Base-by-base conservation (phyloP, 805 yeast species). In the Kodamaea neixiangensis region DNA sequence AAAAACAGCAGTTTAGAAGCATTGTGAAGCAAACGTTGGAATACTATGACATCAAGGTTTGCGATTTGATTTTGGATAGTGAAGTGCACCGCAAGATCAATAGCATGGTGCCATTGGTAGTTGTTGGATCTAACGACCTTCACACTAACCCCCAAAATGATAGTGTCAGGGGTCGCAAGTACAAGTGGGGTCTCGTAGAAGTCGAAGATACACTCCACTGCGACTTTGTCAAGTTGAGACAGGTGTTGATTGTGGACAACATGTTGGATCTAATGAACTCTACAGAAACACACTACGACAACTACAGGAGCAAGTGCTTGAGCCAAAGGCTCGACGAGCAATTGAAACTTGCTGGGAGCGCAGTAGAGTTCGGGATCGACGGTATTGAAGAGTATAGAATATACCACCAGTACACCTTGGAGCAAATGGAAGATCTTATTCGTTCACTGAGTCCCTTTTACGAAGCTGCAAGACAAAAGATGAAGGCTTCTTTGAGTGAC, bases 111-210 rank as follows among this genome's bases (percentile, higher is more conserved):
- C 97, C 97, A 0, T 90, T 78, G 64, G 75, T 89, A 1, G 72
- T 90, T 2, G 81, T 92, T 53, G 86, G 91, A 17, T 81, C 96
- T 1, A 84, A 77, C 54, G 75, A 77, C 9, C 37, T 46, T 11
- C 51, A 57, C 31, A n/a, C 5, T 6, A 42, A 42, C 19, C 7
- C 21, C 11, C 19, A 25, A 18, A 14, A 29, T 5, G 11, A 22
- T 6, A 2, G 13, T 7, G 45, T 25, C 9, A 22, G 35, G 9
- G 96, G 94, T 34, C 22, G 76, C 58, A 57, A 66, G 61, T 92
- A 90, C 70, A 77, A 73, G 14, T 92, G 97, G 97, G 97, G 97
- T 0, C 67, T 80, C 18, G 88, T 89, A 11, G 96, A 91, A 62
- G 87, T 89, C 38, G 96, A 88, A 61, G 86, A 89, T 64, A 79